Evolutionary conservation across 2,329 filamentous ascomycete species (phyloP), one percentile per base, ranked within the genome.

Genomic region (Fusarium pseudocircinatum): DNA sequence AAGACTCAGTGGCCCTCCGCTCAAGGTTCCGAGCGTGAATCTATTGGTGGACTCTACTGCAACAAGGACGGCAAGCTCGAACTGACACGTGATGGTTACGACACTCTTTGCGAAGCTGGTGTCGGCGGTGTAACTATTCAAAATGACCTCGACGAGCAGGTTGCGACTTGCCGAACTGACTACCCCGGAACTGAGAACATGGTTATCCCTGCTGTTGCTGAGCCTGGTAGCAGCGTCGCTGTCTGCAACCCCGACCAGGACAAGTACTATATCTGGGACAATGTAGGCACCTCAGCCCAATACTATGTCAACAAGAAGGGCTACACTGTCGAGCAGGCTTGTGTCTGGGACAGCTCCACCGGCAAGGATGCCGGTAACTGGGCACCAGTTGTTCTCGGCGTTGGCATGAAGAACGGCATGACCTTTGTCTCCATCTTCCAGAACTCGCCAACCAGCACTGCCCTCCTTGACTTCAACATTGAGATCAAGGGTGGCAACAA

Each of bases 271-370:
- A 84, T 87, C 70, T 97, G 94, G 94, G 76, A 94, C 78, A 89
- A 89, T 77, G 88, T 88, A 82, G 78, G 85, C 57, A 98, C 96
- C 59, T 95, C 94, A 53, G 95, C 95, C 49, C 96, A 98, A 85
- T 98, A 97, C 89, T 99, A 99, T 82, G 89, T 98, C 84, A 98
- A 98, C 89, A 93, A 93, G 78, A 88, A 90, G 77, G 95, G 94
- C 69, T 86, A 93, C 60, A 78, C 83, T 24, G 84, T 90, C 66
- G 81, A 90, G 74, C 84, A 95, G 18, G 93, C 90, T 57, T 99
- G 96, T 85, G 83, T 88, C 66, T 98, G 96, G 96, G 81, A 81
- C 74, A 87, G 85, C 80, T n/a, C 77, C 28, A 76, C 74, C 24
- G 83, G 85, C 43, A 86, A 89, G 58, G 87, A 87, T 26, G 85